These are phyloP conservation scores for Cocos nucifera DNA, from an alignment of 176 grass and related monocot species.

Conservation along the genomic window DNA sequence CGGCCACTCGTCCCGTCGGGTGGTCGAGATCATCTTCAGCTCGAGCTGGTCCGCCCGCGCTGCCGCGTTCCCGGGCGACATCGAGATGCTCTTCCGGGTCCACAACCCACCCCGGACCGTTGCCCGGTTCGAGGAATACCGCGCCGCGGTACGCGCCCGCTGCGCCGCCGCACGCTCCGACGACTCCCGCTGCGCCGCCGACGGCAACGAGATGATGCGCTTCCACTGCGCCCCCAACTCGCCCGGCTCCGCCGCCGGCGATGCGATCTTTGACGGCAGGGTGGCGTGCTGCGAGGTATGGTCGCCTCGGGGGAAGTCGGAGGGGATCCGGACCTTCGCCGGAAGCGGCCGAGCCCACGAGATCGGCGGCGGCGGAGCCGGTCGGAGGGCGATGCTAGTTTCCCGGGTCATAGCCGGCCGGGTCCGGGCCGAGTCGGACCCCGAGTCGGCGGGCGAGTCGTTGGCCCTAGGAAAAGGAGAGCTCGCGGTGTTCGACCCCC, in stretches of 20 bases:
- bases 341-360: slow-evolving; percentile 80
- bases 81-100: slow-evolving; percentile 94
- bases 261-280: slow-evolving; percentile 11
- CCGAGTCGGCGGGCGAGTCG: slow-evolving; percentile 44
- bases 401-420: slow-evolving; percentile 82
- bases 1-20: slow-evolving; percentile 71
- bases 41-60: slow-evolving; percentile 50
- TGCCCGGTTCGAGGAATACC: slow-evolving; percentile 83
- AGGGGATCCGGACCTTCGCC: slow-evolving; percentile 56
- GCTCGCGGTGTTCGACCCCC: slow-evolving; percentile 67
- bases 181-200: slow-evolving; percentile 47
- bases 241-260: background rate
- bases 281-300: slow-evolving; percentile 11
- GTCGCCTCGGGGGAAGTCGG: slow-evolving; percentile 1
- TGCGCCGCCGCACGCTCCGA: slow-evolving; percentile 14
- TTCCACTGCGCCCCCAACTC: slow-evolving; percentile 32
- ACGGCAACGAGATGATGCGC: slow-evolving; percentile 94
- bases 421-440: slow-evolving; percentile 17
- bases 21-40: slow-evolving; percentile 90
- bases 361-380: slow-evolving; percentile 25
- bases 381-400: slow-evolving; percentile 69
- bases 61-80: slow-evolving; percentile 45
- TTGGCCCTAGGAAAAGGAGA: slow-evolving; percentile 51
- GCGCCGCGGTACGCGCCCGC: slow-evolving; percentile 38
- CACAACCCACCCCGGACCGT: slow-evolving; percentile 67